phyloP scores from a whole-genome alignment of 2,329 filamentous ascomycete species.

The Beauveria scarabaeidicola region DNA sequence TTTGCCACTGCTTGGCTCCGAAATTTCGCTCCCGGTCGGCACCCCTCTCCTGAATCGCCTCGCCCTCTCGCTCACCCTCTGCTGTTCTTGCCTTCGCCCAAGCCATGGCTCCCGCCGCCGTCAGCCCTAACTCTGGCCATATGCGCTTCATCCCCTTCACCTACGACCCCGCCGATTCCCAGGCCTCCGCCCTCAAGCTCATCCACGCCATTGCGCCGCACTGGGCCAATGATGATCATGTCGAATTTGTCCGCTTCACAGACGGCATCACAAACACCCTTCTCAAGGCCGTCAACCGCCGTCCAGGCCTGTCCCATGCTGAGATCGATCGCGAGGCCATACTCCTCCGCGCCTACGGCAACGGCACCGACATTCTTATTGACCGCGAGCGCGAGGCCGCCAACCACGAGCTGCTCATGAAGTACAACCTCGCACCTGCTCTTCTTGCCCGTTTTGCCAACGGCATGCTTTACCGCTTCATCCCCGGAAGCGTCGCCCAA shows the following conservation, averaged over 20 bases:
- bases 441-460: constrained; percentile 91
- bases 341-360: constrained; percentile 85
- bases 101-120: constrained; percentile 27
- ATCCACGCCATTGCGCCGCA: constrained; percentile 73
- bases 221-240: constrained; percentile 67
- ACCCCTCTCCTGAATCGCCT: constrained; percentile 8
- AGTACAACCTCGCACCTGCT: constrained; percentile 72
- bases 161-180: constrained; percentile 70
- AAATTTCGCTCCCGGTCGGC: constrained; percentile 9
- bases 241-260: constrained; percentile 86
- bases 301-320: constrained; percentile 55
- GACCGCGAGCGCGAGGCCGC: constrained; percentile 78
- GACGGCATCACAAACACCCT: constrained; percentile 97
- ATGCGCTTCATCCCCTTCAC: constrained; percentile 62
- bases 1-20: neutral
- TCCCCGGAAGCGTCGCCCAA: constrained; percentile 70
- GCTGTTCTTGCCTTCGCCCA: constrained; percentile 9
- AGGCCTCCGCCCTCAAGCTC: constrained; percentile 70
- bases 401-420: constrained; percentile 80
- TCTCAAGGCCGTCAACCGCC: constrained; percentile 65
- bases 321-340: constrained; percentile 78
- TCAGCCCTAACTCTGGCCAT: constrained; percentile 29
- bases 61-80: neutral
- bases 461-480: constrained; percentile 89
- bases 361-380: constrained; percentile 90